Evolutionary conservation across 1,139 yeast species (phyloP).

Genomic region (Pneumocystis wakefieldiae): DNA sequence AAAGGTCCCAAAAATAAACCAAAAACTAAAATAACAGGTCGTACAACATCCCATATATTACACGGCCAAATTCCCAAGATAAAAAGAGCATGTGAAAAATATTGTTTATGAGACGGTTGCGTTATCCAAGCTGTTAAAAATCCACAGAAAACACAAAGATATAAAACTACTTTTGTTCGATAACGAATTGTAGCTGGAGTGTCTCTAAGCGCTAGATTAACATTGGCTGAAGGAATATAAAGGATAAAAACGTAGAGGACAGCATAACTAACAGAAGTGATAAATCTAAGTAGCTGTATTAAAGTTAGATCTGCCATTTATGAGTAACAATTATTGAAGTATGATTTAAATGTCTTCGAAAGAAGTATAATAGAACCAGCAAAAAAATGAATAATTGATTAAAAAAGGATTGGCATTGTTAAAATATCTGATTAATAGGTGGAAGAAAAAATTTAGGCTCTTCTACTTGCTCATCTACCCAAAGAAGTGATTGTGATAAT

Average conservation of each 20-base stretch:
- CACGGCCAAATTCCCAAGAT: background rate
- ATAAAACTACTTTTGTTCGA: background rate
- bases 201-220: background rate
- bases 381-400: slow-evolving; percentile 5
- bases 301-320: background rate
- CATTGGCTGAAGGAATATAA: background rate
- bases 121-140: background rate
- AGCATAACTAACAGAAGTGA: background rate
- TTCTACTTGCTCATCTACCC: slow-evolving; percentile 58
- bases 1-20: background rate
- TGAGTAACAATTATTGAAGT: background rate
- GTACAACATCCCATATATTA: background rate
- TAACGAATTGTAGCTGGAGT: background rate
- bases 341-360: background rate
- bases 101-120: background rate
- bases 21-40: background rate
- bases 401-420: background rate
- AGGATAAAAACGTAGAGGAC: background rate
- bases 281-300: background rate
- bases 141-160: background rate
- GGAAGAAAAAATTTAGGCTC: slow-evolving; percentile 49
- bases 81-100: background rate
- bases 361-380: slow-evolving; percentile 10
- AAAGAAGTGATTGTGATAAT: slow-evolving; percentile 64
- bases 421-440: slow-evolving; percentile 28